Base-by-base conservation (phyloP, 345 rosid species). In the Brassica rapa region DNA sequence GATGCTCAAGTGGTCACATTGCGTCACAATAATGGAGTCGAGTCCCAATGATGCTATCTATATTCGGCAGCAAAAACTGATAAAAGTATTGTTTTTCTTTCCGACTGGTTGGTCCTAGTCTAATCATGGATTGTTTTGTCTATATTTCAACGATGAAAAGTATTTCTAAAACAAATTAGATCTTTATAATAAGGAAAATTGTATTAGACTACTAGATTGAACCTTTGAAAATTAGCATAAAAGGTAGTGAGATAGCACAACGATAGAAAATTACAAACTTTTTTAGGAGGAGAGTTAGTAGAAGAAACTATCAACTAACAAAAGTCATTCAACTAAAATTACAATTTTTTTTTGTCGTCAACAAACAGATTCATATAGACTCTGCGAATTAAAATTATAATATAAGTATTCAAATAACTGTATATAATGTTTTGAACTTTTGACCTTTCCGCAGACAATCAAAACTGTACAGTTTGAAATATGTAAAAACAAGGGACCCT, bases 1-100 rank as follows among this genome's bases (percentile, higher is more conserved):
- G 78, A 61, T 79, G 78, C 82, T 73, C 78, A 79, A 79, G 82
- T 79, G 82, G 82, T 79, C 82, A 73, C 82, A 79, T 73, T 69
- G 74, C 60, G 65, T 79, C 82, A 37, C 74, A 79, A 73, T 79
- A 79, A 79, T 73, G 77, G 69, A 51, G 74, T 51, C 69, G 69
- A 51, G 74, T 51, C 69, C 65, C 65, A 35, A 73, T 51, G 32
- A 16, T 64, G 75, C 74, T 68, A 32, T 24, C 77, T 66, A 49
- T 25, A 51, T 62, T 73, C 68, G 33, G 78, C 27, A 25, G 12
- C 27, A 68, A 73, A 61, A 10, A 59, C 33, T 60, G 30, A 6
- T 60, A 60, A 10, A 60, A 25, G 1, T 25, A 10, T 25, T 25
- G 27, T 5, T 27, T 65, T 66, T 23, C 70, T 41, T 12, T 24